Conservation (phyloP, 352 stramenopile species). For the Achlya hypogyna region DNA sequence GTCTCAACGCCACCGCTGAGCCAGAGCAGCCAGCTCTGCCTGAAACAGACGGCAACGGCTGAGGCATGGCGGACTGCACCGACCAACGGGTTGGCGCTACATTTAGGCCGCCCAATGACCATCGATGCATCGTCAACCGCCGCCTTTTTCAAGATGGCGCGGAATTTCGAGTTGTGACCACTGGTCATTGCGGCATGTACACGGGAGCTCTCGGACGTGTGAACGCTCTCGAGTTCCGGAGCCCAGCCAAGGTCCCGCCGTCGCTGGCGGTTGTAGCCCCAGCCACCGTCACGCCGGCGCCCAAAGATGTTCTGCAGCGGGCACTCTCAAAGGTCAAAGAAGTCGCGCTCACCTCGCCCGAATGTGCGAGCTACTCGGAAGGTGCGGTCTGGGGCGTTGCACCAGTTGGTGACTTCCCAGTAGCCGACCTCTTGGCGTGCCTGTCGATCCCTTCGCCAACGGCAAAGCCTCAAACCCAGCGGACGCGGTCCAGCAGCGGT, state of each 20-base stretch:
- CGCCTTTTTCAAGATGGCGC: neutral
- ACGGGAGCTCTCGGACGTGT: conserved; percentile 6
- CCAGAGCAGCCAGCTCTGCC: too few species aligned
- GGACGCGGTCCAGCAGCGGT: too few species aligned
- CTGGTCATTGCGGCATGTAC: neutral
- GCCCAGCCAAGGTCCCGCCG: neutral
- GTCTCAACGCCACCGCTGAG: too few species aligned
- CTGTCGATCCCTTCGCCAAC: neutral
- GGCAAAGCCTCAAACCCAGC: neutral
- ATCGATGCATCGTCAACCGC: neutral
- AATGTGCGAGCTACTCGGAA: neutral
- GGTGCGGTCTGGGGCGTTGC: neutral
- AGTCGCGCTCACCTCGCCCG: neutral
- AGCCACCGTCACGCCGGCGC: neutral
- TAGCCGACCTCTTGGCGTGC: conserved; percentile 13
- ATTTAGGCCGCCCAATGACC: neutral
- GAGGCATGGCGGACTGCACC: too few species aligned
- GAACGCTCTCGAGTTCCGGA: conserved; percentile 16
- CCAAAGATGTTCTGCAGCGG: neutral
- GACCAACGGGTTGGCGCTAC: neutral
- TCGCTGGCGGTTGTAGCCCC: neutral
- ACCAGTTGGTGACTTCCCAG: neutral
- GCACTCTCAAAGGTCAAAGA: conserved; percentile 10
- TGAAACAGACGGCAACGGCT: too few species aligned
- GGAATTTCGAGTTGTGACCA: neutral